A percentile compares a stretch with the other conserved stretches of the same genome.
phyloP scores from a whole-genome alignment of 2,329 filamentous ascomycete genomes.

The Diaporthe velutina region DNA sequence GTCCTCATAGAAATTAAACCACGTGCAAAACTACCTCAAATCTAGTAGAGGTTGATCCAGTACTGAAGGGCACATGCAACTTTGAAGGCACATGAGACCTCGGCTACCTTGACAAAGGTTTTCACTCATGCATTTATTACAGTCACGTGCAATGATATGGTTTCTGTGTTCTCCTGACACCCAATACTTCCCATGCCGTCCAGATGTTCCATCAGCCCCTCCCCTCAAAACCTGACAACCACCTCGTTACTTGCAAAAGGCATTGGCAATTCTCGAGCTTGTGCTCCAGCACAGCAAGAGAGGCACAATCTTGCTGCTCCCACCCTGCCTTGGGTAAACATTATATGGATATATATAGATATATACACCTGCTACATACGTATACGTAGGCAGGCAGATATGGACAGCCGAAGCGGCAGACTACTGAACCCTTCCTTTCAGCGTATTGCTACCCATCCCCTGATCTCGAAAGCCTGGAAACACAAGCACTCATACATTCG shows the following conservation, averaged over 20 bases:
- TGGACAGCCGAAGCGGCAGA: slow-evolving; percentile 14
- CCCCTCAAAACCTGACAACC: not conserved
- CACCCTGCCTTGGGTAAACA: slow-evolving; percentile 29
- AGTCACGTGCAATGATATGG: not conserved
- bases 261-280: not conserved
- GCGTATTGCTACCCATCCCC: not conserved
- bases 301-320: not conserved
- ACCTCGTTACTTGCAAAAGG: not conserved
- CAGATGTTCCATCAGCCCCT: not conserved
- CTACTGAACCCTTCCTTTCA: not conserved
- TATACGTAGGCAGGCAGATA: slow-evolving; percentile 35
- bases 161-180: not conserved
- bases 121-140: not conserved
- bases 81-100: not conserved
- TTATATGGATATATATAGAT: slow-evolving; percentile 35
- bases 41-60: not conserved
- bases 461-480: slow-evolving; percentile 15
- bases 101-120: not conserved
- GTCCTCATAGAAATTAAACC: no score
- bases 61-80: not conserved
- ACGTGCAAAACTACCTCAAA: not conserved
- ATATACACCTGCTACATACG: slow-evolving; percentile 36
- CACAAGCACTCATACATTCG: slow-evolving; percentile 31
- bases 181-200: not conserved
- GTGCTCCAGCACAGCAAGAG: not conserved